A percentile compares a stretch with the other conserved stretches of the same genome.
These are phyloP conservation scores for Stropharia rugosoannulata DNA, from an alignment of 768 basidiomycete species.

Conservation along the genomic window DNA sequence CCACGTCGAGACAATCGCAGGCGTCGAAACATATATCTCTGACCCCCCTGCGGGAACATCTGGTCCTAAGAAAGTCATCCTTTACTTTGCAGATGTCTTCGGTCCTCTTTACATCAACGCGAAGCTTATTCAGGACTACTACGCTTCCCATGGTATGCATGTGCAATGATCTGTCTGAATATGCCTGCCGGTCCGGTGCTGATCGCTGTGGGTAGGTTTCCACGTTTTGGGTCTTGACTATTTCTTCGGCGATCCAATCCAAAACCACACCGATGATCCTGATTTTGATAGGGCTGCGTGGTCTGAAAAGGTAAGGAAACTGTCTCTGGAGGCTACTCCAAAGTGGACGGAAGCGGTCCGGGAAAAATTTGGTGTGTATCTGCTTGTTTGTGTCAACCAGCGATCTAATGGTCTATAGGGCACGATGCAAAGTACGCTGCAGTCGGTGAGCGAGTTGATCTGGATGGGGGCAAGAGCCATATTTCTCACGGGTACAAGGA, in stretches of 20 bases:
- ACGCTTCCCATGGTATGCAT: conserved; percentile 47
- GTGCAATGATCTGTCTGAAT: conserved; percentile 48
- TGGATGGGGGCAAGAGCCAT: neutral
- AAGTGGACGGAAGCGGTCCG: conserved; percentile 54
- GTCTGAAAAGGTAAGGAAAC: conserved; percentile 32
- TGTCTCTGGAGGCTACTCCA: conserved; percentile 39
- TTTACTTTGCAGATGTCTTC: conserved; percentile 60
- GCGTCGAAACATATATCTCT: conserved; percentile 53
- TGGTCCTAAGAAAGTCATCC: conserved; percentile 37
- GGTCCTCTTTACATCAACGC: conserved; percentile 60
- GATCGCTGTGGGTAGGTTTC: conserved; percentile 39
- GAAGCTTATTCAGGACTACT: conserved; percentile 62
- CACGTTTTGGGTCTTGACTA: conserved; percentile 61
- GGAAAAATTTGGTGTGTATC: conserved; percentile 41
- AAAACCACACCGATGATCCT: conserved; percentile 32
- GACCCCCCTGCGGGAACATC: conserved; percentile 42
- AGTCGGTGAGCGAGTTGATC: conserved; percentile 34
- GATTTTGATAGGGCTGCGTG: conserved; percentile 40
- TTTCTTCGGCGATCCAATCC: conserved; percentile 58
- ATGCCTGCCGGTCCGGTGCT: neutral
- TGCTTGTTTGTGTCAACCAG: neutral
- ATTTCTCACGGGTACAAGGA: conserved; percentile 28
- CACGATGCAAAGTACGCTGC: conserved; percentile 39
- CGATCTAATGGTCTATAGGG: conserved; percentile 7
- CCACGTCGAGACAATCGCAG: conserved; percentile 35